phyloP scores from a whole-genome alignment of 192 early-diverging fungal species.

The Umbelopsis vinacea region DNA sequence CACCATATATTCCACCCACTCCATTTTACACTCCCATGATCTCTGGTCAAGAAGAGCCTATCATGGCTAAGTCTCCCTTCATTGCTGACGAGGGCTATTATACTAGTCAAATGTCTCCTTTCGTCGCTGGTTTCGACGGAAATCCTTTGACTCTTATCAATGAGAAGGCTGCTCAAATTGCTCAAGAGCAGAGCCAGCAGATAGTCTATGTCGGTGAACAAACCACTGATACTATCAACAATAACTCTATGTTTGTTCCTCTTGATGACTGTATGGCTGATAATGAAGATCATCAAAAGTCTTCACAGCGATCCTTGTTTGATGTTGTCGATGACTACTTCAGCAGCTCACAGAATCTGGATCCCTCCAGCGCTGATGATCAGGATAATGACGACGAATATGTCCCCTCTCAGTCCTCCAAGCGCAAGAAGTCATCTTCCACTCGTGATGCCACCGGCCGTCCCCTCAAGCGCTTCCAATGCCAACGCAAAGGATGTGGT shows the following conservation, averaged over 20 bases:
- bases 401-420: neutral
- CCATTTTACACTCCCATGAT: constrained; percentile 17
- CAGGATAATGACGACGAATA: constrained; percentile 1
- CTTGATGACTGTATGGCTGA: constrained; percentile 16
- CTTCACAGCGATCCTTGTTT: constrained; percentile 2
- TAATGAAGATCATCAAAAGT: neutral
- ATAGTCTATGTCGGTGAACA: constrained; percentile 21
- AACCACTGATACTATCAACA: neutral
- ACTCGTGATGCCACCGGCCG: constrained; percentile 7
- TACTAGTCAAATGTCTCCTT: constrained; percentile 11
- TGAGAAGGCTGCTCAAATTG: neutral
- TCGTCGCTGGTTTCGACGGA: constrained; percentile 13
- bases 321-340: constrained; percentile 11
- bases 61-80: neutral
- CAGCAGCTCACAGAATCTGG: neutral
- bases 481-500: neutral
- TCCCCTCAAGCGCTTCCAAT: constrained; percentile 19
- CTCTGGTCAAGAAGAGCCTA: neutral
- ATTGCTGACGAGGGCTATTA: constrained; percentile 19
- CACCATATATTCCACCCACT: constrained; percentile 9
- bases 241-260: constrained; percentile 9
- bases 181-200: neutral
- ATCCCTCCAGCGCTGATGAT: neutral
- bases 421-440: constrained; percentile 1
- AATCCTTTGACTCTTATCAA: constrained; percentile 9